These are phyloP conservation scores for Begonia peltatifolia DNA, from an alignment of 306 rosid genomes.

Conservation along the genomic window DNA sequence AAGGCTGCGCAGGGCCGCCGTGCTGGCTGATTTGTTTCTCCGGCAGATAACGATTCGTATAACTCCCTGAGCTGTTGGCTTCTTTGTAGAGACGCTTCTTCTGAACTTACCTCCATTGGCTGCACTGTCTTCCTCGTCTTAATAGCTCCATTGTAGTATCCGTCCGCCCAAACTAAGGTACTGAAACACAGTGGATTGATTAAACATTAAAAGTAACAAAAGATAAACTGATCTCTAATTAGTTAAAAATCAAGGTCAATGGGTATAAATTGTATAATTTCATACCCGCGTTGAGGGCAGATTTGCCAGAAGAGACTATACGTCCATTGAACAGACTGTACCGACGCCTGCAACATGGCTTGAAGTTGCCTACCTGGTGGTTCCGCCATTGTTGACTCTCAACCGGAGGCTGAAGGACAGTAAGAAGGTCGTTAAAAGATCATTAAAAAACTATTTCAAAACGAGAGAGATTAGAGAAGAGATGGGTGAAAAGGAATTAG, in stretches of 20 bases:
- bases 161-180: slow-evolving; percentile 78
- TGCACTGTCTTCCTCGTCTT: slow-evolving; percentile 90
- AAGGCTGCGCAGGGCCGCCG: slow-evolving; percentile 80
- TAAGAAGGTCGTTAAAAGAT: no score
- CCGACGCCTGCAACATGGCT: slow-evolving; percentile 66
- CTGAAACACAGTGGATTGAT: slow-evolving; percentile 16
- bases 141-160: slow-evolving; percentile 91
- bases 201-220: no score
- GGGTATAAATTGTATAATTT: no score
- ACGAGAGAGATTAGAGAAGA: no score
- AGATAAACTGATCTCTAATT: no score
- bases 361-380: slow-evolving; percentile 39
- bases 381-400: slow-evolving; percentile 24
- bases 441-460: no score
- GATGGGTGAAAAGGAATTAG: no score
- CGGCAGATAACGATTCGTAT: slow-evolving; percentile 62
- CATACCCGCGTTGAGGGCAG: slow-evolving; percentile 71
- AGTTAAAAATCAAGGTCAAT: no score
- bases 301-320: slow-evolving; percentile 88
- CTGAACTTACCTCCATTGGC: slow-evolving; percentile 77
- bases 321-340: slow-evolving; percentile 96
- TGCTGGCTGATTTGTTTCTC: slow-evolving; percentile 65
- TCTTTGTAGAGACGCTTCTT: slow-evolving; percentile 71
- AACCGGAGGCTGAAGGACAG: no score
- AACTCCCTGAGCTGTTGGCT: slow-evolving; percentile 94